Conservation (phyloP, 192 early-diverging fungal species). For the Borealophlyctis nickersoniae region DNA sequence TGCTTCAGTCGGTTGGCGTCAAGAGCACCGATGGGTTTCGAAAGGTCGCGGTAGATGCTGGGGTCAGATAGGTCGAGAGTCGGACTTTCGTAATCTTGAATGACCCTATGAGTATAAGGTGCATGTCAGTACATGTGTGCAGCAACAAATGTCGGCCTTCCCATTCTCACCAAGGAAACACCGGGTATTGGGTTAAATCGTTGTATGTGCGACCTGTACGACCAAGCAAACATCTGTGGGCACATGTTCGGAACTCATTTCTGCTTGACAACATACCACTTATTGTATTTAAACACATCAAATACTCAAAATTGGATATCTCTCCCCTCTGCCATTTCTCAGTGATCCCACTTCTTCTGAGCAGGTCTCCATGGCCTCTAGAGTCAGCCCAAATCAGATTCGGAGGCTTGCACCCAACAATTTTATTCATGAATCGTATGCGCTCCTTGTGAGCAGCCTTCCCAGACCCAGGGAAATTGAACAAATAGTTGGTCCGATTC, state of each 20-base stretch:
- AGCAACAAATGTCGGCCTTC: no score
- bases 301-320: constrained; percentile 93
- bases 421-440: constrained; percentile 26
- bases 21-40: constrained; percentile 87
- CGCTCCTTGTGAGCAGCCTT: constrained; percentile 42
- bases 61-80: constrained; percentile 74
- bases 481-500: constrained; percentile 69
- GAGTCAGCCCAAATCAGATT: constrained; percentile 38
- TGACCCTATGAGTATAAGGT: constrained; percentile 27
- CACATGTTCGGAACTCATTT: no score
- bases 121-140: no score
- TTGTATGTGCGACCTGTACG: constrained; percentile 37
- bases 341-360: constrained; percentile 65
- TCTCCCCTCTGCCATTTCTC: constrained; percentile 81
- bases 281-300: constrained; percentile 89
- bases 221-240: background rate
- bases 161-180: constrained; percentile 92
- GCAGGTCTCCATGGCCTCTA: constrained; percentile 45
- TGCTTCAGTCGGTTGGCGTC: constrained; percentile 64
- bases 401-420: constrained; percentile 46
- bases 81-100: constrained; percentile 35
- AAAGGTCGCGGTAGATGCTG: constrained; percentile 79
- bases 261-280: no score
- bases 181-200: constrained; percentile 94
- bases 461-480: constrained; percentile 65